phyloP scores from a whole-genome alignment of 2,329 filamentous ascomycete genomes.

The Hortaea sp. region DNA sequence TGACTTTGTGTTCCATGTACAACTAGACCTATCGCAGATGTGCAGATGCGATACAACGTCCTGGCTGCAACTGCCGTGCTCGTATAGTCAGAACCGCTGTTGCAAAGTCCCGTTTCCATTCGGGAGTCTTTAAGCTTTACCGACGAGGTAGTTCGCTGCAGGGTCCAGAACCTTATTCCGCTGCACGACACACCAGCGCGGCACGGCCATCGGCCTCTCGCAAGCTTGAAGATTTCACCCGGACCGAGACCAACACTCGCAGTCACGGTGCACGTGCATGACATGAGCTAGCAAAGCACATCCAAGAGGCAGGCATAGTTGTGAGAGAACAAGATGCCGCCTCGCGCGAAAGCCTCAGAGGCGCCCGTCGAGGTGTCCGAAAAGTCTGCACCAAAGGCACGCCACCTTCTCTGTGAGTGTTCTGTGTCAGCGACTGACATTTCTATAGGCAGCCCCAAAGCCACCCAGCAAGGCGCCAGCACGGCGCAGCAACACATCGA shows the following conservation, averaged over 20 bases:
- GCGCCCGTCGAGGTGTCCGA: constrained; percentile 21
- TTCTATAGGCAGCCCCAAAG: constrained; percentile 3
- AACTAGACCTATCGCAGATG: no score
- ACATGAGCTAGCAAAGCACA: background rate
- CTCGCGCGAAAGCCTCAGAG: constrained; percentile 18
- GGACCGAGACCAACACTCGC: background rate
- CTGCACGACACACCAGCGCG: no score
- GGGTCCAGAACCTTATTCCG: no score
- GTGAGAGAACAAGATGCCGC: constrained; percentile 20
- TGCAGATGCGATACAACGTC: no score
- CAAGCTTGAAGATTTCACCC: background rate
- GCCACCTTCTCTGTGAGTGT: constrained; percentile 3
- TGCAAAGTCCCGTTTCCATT: no score
- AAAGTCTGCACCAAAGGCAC: constrained; percentile 19
- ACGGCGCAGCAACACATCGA: constrained; percentile 1
- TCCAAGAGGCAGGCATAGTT: background rate
- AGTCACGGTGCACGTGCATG: background rate
- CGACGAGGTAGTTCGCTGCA: no score
- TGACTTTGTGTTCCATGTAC: no score
- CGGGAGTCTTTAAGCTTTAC: no score
- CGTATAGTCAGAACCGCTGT: no score
- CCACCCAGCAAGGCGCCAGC: constrained; percentile 7
- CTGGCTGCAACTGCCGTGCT: no score
- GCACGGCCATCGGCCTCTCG: no score
- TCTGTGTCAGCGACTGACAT: constrained; percentile 2